These are phyloP conservation scores for Astragalus membranaceus DNA, from an alignment of 306 rosid species.

Conservation along the genomic window DNA sequence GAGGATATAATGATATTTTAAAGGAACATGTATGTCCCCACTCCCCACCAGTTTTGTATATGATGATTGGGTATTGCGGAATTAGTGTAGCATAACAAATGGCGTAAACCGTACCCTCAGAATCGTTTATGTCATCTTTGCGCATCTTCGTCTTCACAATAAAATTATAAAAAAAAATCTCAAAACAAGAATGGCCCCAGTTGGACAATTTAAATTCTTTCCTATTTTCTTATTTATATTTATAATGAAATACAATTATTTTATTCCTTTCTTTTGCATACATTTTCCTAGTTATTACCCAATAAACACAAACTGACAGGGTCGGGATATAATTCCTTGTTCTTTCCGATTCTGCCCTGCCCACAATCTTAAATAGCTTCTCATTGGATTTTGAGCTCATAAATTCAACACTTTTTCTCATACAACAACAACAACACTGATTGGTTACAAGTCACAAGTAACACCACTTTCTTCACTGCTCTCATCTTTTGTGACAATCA, in stretches of 20 bases:
- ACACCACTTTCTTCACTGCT: background rate
- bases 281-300: background rate
- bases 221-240: background rate
- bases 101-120: too few relatives aligned
- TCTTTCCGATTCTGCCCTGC: conserved; percentile 17
- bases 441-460: background rate
- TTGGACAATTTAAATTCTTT: background rate
- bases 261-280: background rate
- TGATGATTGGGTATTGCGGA: too few relatives aligned
- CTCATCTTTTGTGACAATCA: background rate
- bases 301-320: background rate
- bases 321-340: background rate
- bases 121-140: too few relatives aligned
- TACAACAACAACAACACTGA: background rate
- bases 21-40: too few relatives aligned
- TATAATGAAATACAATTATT: background rate
- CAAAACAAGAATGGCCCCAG: background rate
- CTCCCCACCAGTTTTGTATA: too few relatives aligned
- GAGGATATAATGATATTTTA: too few relatives aligned
- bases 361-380: background rate
- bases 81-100: too few relatives aligned
- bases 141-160: background rate
- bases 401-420: background rate
- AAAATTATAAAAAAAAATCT: background rate
- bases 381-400: conserved; percentile 1